Evolutionary conservation across 2,329 filamentous ascomycete species (phyloP).

Genomic region (Colletotrichum brevisporum): DNA sequence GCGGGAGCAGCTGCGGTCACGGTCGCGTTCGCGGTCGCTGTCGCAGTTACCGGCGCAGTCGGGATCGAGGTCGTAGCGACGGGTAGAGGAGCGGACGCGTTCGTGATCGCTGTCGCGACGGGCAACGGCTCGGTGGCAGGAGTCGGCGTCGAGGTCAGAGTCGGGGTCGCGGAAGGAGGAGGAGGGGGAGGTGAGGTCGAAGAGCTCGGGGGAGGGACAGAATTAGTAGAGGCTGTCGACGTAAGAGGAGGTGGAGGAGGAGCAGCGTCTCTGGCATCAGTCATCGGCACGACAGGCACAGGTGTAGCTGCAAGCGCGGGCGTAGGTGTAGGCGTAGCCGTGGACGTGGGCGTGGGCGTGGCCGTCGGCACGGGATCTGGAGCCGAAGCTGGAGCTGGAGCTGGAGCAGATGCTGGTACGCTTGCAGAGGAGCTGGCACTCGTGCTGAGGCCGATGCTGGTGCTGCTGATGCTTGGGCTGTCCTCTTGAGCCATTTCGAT

Average conservation of each 20-base stretch:
- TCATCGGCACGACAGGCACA: conserved; percentile 13
- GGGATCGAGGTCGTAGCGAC: not conserved
- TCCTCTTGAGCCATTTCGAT: conserved; percentile 54
- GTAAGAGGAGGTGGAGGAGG: conserved; percentile 28
- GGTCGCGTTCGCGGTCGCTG: conserved; percentile 16
- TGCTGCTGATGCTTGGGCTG: conserved; percentile 40
- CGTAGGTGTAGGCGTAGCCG: conserved; percentile 18
- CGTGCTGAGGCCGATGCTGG: conserved; percentile 34
- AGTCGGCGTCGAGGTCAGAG: conserved; percentile 29
- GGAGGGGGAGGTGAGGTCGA: conserved; percentile 30
- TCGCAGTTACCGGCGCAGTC: conserved; percentile 5
- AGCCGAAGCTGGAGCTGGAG: conserved; percentile 18
- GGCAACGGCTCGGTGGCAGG: conserved; percentile 24
- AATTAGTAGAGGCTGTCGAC: conserved; percentile 39
- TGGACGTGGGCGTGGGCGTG: conserved; percentile 17
- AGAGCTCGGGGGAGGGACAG: conserved; percentile 30
- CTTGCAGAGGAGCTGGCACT: conserved; percentile 33
- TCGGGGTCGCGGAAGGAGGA: conserved; percentile 28
- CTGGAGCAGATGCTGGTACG: conserved; percentile 30
- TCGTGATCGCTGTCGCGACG: conserved; percentile 13
- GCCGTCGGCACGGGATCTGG: conserved; percentile 29
- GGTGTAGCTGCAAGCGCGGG: conserved; percentile 14
- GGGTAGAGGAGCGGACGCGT: conserved; percentile 1
- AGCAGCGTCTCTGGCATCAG: conserved; percentile 37
- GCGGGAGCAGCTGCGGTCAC: conserved; percentile 8